Conservation (phyloP, 352 stramenopile genomes). For the Thalassiosira mediterranea region DNA sequence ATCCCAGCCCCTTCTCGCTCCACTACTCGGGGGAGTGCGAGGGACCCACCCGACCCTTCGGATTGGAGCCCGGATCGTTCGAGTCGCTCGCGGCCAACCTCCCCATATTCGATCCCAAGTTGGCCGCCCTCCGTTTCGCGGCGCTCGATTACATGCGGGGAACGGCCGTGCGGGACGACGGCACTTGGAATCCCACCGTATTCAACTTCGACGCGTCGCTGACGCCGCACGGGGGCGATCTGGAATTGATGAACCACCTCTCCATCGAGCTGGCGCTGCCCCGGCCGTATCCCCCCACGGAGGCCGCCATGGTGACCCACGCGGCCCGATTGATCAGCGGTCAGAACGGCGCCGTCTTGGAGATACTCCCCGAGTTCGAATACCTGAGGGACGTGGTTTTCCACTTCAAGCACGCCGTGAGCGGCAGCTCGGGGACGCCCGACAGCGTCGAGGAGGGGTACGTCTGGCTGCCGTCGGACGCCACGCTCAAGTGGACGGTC, state of each 20-base stretch:
- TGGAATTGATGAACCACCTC: constrained; percentile 82
- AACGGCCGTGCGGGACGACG: constrained; percentile 72
- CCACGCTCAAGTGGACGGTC: constrained; percentile 83
- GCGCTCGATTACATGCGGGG: constrained; percentile 89
- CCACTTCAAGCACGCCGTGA: constrained; percentile 88
- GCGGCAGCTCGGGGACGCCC: constrained; percentile 68
- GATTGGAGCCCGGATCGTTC: constrained; percentile 88
- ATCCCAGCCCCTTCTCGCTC: constrained; percentile 86
- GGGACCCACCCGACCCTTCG: constrained; percentile 88
- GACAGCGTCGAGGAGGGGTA: constrained; percentile 62
- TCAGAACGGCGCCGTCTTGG: constrained; percentile 85
- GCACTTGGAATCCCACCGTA: constrained; percentile 79
- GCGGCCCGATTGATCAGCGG: constrained; percentile 82
- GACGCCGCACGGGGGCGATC: constrained; percentile 76
- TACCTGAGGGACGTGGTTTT: constrained; percentile 91
- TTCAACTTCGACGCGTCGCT: constrained; percentile 85
- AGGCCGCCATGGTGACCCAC: constrained; percentile 71
- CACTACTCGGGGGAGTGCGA: constrained; percentile 89
- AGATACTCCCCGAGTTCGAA: constrained; percentile 89
- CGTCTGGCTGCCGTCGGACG: constrained; percentile 84
- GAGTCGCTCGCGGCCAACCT: constrained; percentile 84
- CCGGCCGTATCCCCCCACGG: constrained; percentile 65
- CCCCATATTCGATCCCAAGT: constrained; percentile 85
- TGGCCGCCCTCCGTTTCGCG: constrained; percentile 81
- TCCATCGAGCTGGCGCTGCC: constrained; percentile 81